Evolutionary conservation across 805 yeast genomes (phyloP).

Genomic region (Schwanniomyces vanrijiae): DNA sequence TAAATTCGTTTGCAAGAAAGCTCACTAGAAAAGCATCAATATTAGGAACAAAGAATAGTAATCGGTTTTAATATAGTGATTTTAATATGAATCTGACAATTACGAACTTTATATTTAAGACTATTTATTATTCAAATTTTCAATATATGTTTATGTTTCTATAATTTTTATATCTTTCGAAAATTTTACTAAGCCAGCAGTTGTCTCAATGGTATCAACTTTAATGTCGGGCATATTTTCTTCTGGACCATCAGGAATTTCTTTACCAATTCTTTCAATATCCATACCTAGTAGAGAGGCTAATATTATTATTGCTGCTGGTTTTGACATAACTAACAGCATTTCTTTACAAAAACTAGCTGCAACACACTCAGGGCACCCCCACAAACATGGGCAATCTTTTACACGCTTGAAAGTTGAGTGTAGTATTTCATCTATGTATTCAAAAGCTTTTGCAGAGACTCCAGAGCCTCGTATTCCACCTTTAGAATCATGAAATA

Average conservation of each 20-base stretch:
- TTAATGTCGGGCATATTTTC: slow-evolving; percentile 65
- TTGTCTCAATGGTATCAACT: slow-evolving; percentile 68
- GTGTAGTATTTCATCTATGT: slow-evolving; percentile 62
- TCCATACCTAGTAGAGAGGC: slow-evolving; percentile 58
- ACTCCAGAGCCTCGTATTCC: slow-evolving; percentile 81
- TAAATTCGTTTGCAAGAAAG: slow-evolving; percentile 29
- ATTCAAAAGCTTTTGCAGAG: slow-evolving; percentile 75
- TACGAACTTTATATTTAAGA: background rate
- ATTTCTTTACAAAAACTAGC: slow-evolving; percentile 79
- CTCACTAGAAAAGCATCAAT: slow-evolving; percentile 36
- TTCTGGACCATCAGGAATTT: slow-evolving; percentile 71
- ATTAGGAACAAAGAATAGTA: slow-evolving; percentile 18
- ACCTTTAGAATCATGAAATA: slow-evolving; percentile 82
- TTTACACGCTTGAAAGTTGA: slow-evolving; percentile 59
- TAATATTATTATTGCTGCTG: slow-evolving; percentile 74
- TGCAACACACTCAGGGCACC: slow-evolving; percentile 87
- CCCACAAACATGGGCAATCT: slow-evolving; percentile 71
- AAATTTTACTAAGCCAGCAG: slow-evolving; percentile 55
- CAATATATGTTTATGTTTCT: slow-evolving; percentile 11
- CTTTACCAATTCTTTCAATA: slow-evolving; percentile 40
- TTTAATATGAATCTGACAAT: no score
- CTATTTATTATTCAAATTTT: background rate
- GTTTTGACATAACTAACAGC: slow-evolving; percentile 80
- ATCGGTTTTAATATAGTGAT: background rate
- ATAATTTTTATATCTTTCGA: slow-evolving; percentile 54